Conservation (phyloP, 805 yeast species). For the Grigorovia yakushimaensis region DNA sequence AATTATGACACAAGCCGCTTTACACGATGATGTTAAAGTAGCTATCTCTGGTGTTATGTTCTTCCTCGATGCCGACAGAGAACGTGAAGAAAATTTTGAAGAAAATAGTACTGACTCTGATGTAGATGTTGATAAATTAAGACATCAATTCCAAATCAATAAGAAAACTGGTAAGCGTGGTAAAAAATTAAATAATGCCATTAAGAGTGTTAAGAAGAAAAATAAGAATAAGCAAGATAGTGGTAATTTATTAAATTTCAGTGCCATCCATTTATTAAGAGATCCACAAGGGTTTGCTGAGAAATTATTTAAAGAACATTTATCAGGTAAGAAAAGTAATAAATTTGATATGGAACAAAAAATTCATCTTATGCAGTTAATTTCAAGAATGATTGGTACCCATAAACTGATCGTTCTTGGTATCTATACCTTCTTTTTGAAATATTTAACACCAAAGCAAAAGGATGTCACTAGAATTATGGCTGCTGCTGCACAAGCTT, state of each 20-base stretch:
- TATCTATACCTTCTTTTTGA: slow-evolving; percentile 77
- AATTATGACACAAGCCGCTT: slow-evolving; percentile 90
- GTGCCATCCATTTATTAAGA: slow-evolving; percentile 86
- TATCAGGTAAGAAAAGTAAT: slow-evolving; percentile 59
- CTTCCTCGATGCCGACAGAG: slow-evolving; percentile 88
- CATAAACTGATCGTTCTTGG: slow-evolving; percentile 90
- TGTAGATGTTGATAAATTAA: slow-evolving; percentile 60
- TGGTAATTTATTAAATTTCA: slow-evolving; percentile 59
- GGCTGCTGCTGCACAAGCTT: slow-evolving; percentile 96
- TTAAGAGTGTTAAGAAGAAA: slow-evolving; percentile 59
- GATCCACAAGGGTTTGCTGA: slow-evolving; percentile 99
- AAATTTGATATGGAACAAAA: slow-evolving; percentile 80
- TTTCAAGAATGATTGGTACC: slow-evolving; percentile 85
- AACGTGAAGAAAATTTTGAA: slow-evolving; percentile 61
- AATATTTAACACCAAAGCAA: slow-evolving; percentile 90
- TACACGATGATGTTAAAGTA: slow-evolving; percentile 79
- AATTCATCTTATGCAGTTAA: slow-evolving; percentile 74
- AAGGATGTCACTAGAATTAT: slow-evolving; percentile 86
- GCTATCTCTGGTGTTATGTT: slow-evolving; percentile 83
- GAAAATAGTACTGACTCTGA: slow-evolving; percentile 62
- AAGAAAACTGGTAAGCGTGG: slow-evolving; percentile 75
- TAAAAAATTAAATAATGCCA: slow-evolving; percentile 68
- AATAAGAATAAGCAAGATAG: slow-evolving; percentile 45
- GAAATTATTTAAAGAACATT: slow-evolving; percentile 58
- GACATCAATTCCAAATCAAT: slow-evolving; percentile 74